Conservation (phyloP, 1,284 basidiomycete genomes). For the Gomphus bonarii region DNA sequence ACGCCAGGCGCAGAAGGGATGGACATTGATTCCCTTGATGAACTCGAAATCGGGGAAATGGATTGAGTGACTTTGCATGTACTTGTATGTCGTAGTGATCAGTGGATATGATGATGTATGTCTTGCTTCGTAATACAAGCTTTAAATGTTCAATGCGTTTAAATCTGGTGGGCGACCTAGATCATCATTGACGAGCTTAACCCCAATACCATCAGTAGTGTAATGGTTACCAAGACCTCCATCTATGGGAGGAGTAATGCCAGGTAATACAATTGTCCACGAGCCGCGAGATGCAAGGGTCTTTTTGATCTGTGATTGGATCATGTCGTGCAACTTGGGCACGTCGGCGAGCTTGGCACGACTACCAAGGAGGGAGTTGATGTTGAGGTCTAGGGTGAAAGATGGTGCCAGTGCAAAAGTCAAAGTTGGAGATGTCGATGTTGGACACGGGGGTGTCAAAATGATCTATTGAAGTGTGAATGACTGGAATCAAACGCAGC, state of each 20-base stretch:
- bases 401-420: slow-evolving; percentile 49
- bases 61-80: slow-evolving; percentile 31
- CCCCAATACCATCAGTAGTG: slow-evolving; percentile 1
- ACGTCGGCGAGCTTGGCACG: slow-evolving; percentile 76
- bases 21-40: slow-evolving; percentile 48
- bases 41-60: slow-evolving; percentile 73
- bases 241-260: slow-evolving; percentile 30
- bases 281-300: slow-evolving; percentile 49
- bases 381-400: slow-evolving; percentile 60
- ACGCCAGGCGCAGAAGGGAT: slow-evolving; percentile 32
- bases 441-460: slow-evolving; percentile 35
- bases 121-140: neutral
- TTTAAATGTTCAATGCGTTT: neutral
- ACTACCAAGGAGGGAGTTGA: slow-evolving; percentile 72
- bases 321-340: slow-evolving; percentile 74
- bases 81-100: neutral
- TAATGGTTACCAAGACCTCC: neutral
- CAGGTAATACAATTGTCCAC: slow-evolving; percentile 62
- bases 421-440: slow-evolving; percentile 36
- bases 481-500: neutral
- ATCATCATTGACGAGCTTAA: neutral
- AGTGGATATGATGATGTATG: neutral
- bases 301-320: slow-evolving; percentile 35
- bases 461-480: slow-evolving; percentile 19
- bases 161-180: neutral